Conservation (phyloP, 2,329 filamentous ascomycete genomes). For the Metarhizium brunneum region DNA sequence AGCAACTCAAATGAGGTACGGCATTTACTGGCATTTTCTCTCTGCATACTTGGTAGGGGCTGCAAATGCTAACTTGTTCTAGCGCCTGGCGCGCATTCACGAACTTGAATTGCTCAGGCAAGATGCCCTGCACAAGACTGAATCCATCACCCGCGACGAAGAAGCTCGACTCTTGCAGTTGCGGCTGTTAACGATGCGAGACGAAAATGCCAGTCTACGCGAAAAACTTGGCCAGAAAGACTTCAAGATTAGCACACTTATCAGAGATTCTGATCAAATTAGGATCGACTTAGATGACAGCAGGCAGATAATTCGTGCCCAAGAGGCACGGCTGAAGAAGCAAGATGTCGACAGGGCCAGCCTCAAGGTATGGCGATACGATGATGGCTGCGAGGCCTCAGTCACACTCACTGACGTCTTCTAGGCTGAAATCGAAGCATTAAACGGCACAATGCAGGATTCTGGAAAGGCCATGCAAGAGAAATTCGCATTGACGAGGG, state of each 20-base stretch:
- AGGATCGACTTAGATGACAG: conserved; percentile 33
- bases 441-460: conserved; percentile 58
- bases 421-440: conserved; percentile 61
- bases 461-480: conserved; percentile 59
- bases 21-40: not conserved
- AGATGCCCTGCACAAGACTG: conserved; percentile 51
- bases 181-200: conserved; percentile 59
- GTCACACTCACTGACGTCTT: conserved; percentile 7
- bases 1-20: conserved; percentile 18
- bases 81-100: conserved; percentile 39
- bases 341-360: conserved; percentile 39
- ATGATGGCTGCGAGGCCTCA: not conserved
- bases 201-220: conserved; percentile 62
- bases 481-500: conserved; percentile 42
- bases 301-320: conserved; percentile 31
- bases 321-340: conserved; percentile 38
- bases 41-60: not conserved
- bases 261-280: conserved; percentile 29
- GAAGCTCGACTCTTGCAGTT: conserved; percentile 60
- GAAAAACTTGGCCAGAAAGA: conserved; percentile 53
- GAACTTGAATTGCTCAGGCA: conserved; percentile 64
- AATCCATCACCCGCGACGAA: conserved; percentile 66
- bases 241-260: conserved; percentile 43
- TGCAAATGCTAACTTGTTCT: conserved; percentile 8
- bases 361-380: conserved; percentile 31